These are phyloP conservation scores for Syncephalastrum contaminatum DNA, from an alignment of 371 early-diverging fungal species.

Conservation along the genomic window DNA sequence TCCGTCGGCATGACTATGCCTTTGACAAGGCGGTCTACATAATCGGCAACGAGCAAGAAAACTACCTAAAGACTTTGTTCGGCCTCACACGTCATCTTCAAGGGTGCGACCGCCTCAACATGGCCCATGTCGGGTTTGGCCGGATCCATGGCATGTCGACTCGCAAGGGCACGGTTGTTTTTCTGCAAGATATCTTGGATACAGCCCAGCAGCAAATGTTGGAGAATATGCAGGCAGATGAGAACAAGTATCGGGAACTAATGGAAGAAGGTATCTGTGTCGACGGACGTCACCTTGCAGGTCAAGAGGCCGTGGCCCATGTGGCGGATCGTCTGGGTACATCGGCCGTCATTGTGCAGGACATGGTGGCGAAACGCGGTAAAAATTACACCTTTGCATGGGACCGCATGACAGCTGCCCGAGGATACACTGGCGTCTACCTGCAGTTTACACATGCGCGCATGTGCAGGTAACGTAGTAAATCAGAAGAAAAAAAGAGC, in stretches of 20 bases:
- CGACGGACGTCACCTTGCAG: neutral
- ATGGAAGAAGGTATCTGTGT: too few species aligned
- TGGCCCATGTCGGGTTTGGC: constrained; percentile 93
- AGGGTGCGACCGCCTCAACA: constrained; percentile 21
- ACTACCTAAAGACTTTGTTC: constrained; percentile 93
- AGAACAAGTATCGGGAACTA: neutral
- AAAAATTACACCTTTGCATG: constrained; percentile 97
- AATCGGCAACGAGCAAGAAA: constrained; percentile 88
- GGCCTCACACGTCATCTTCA: constrained; percentile 73
- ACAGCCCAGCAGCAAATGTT: constrained; percentile 62
- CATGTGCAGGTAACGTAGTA: constrained; percentile 62
- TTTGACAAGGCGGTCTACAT: constrained; percentile 93
- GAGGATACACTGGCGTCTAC: constrained; percentile 98
- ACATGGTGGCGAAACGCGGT: constrained; percentile 87
- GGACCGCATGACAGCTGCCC: constrained; percentile 90
- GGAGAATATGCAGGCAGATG: constrained; percentile 17
- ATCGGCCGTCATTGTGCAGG: constrained; percentile 92
- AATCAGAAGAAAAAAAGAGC: neutral
- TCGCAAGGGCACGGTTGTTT: constrained; percentile 92
- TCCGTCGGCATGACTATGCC: constrained; percentile 74
- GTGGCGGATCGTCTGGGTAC: constrained; percentile 74
- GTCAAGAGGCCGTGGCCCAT: constrained; percentile 18
- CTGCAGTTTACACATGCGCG: constrained; percentile 96
- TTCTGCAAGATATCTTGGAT: constrained; percentile 95
- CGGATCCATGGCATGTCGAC: constrained; percentile 96